A percentile compares a stretch with the other conserved stretches of the same genome.
Evolutionary conservation across 176 grass and related monocot species (phyloP).

Genomic region (Paspalum vaginatum): DNA sequence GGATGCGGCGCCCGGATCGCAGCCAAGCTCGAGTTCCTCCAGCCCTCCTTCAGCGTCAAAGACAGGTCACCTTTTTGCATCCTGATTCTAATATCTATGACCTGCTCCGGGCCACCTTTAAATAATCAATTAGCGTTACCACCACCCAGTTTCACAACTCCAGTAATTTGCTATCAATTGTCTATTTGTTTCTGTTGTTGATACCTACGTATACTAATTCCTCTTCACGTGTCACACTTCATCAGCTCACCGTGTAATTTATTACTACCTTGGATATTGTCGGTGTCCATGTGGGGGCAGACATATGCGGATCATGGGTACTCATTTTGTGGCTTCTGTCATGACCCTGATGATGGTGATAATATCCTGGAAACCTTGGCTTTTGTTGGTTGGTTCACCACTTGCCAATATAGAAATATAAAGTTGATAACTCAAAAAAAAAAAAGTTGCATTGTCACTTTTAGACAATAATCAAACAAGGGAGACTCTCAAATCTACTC

Average conservation of each 20-base stretch:
- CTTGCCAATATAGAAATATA: background rate
- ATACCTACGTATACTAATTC: background rate
- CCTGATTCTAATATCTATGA: background rate
- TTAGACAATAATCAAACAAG: background rate
- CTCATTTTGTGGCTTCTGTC: background rate
- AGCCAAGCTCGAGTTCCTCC: slow-evolving; percentile 87
- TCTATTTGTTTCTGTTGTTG: background rate
- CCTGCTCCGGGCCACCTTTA: background rate
- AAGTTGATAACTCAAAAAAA: no score
- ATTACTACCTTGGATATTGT: background rate
- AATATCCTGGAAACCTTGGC: background rate
- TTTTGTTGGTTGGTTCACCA: background rate
- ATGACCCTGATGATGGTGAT: background rate
- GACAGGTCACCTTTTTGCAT: slow-evolving; percentile 55
- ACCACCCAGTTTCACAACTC: background rate
- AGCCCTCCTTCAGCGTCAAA: slow-evolving; percentile 93
- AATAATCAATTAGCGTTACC: background rate
- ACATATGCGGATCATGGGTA: background rate
- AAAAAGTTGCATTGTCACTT: background rate
- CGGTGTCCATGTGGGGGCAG: background rate
- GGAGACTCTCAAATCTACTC: background rate
- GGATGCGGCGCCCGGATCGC: slow-evolving; percentile 80
- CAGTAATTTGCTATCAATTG: background rate
- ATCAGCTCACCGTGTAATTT: background rate
- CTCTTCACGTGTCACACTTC: background rate